These are phyloP conservation scores for Rubia balearica DNA, from an alignment of 305 asterid genomes.

Conservation along the genomic window DNA sequence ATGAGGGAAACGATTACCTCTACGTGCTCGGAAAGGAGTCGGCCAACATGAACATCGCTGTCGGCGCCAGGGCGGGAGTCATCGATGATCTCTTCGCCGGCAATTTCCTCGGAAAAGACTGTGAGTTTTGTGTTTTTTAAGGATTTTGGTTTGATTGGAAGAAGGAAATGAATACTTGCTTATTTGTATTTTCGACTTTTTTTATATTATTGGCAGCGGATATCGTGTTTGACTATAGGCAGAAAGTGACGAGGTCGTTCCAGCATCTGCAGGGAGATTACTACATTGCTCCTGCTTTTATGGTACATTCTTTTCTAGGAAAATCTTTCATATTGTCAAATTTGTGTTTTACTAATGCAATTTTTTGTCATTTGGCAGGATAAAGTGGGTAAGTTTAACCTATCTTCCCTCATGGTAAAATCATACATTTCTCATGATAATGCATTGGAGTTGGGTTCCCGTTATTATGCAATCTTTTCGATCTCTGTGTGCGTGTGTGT, in stretches of 20 bases:
- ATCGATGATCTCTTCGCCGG: slow-evolving; percentile 85
- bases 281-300: slow-evolving; percentile 68
- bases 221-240: slow-evolving; percentile 91
- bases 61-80: slow-evolving; percentile 89
- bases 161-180: neutral
- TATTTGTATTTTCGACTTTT: neutral
- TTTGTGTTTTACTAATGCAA: neutral
- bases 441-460: neutral
- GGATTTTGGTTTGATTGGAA: neutral
- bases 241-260: slow-evolving; percentile 81
- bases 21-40: slow-evolving; percentile 86
- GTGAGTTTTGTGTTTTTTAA: slow-evolving; percentile 24
- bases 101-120: slow-evolving; percentile 89
- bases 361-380: slow-evolving; percentile 44
- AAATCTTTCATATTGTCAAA: neutral
- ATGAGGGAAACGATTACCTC: slow-evolving; percentile 80
- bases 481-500: neutral
- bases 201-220: slow-evolving; percentile 64
- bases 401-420: slow-evolving; percentile 17
- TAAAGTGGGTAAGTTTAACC: slow-evolving; percentile 73
- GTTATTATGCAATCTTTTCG: neutral
- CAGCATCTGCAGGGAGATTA: slow-evolving; percentile 89
- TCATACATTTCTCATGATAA: neutral
- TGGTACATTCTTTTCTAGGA: slow-evolving; percentile 35
- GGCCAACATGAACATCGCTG: slow-evolving; percentile 86